These are phyloP conservation scores for Durusdinium trenchii DNA, from an alignment of 73 alveolate species.

Conservation along the genomic window DNA sequence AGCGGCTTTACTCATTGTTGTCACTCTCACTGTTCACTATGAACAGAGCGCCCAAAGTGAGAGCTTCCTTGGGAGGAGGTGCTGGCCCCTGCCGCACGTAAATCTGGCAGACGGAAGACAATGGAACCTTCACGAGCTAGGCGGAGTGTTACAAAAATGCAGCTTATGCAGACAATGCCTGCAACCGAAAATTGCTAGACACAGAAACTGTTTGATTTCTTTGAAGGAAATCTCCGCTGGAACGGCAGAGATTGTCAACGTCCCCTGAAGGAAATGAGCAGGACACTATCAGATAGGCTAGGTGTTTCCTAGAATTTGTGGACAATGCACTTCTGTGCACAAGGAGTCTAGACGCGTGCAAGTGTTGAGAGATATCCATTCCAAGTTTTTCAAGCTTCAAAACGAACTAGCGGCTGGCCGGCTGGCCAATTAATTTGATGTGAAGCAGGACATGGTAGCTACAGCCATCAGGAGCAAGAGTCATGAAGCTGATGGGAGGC, in stretches of 20 bases:
- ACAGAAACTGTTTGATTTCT: not conserved
- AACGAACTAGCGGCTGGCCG: not conserved
- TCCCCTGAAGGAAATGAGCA: not conserved
- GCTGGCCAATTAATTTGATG: not conserved
- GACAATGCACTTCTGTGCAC: not conserved
- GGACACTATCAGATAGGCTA: not conserved
- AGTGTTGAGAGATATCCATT: not conserved
- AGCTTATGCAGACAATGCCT: not conserved
- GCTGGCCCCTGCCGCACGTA: conserved; percentile 1
- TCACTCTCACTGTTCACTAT: no score
- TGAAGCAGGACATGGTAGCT: not conserved
- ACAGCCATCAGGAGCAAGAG: not conserved
- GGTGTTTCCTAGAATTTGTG: no score
- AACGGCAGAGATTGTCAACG: no score
- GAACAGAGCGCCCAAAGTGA: no score
- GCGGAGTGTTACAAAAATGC: not conserved
- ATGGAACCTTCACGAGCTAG: not conserved
- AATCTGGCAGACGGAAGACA: not conserved
- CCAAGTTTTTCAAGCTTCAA: not conserved
- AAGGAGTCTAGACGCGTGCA: not conserved
- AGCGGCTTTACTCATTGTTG: no score
- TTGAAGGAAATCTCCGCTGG: conserved; percentile 9
- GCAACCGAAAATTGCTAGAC: not conserved
- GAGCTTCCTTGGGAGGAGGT: not conserved
- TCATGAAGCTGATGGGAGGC: not conserved